A percentile compares a stretch with the other conserved stretches of the same genome.
Evolutionary conservation across 2,329 filamentous ascomycete genomes (phyloP).

Genomic region (Torrubiella hemipterigena): DNA sequence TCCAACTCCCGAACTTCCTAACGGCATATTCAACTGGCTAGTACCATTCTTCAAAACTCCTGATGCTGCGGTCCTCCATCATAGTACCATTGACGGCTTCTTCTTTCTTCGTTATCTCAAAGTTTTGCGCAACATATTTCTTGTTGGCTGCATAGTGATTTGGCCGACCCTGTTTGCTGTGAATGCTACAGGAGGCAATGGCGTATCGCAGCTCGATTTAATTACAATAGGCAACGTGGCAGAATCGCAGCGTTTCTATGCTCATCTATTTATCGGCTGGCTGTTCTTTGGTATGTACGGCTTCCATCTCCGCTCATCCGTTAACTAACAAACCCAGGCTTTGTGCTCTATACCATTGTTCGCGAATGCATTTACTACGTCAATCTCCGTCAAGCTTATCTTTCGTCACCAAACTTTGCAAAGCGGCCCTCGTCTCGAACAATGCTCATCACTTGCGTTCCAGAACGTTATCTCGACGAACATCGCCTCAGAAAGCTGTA

Average conservation of each 20-base stretch:
- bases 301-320: background rate
- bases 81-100: slow-evolving; percentile 86
- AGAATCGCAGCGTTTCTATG: slow-evolving; percentile 54
- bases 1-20: slow-evolving; percentile 46
- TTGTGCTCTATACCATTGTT: slow-evolving; percentile 79
- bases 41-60: slow-evolving; percentile 51
- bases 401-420: slow-evolving; percentile 73
- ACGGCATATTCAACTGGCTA: slow-evolving; percentile 57
- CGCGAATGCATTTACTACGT: slow-evolving; percentile 86
- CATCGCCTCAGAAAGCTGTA: slow-evolving; percentile 70
- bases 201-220: slow-evolving; percentile 56
- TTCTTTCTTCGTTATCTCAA: slow-evolving; percentile 65
- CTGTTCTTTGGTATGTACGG: slow-evolving; percentile 46
- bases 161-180: slow-evolving; percentile 82
- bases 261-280: slow-evolving; percentile 71
- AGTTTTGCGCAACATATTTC: slow-evolving; percentile 67
- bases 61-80: slow-evolving; percentile 74
- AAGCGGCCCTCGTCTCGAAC: slow-evolving; percentile 81
- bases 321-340: slow-evolving; percentile 35
- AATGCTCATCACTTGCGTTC: slow-evolving; percentile 84
- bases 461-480: slow-evolving; percentile 63
- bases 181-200: slow-evolving; percentile 69
- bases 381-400: slow-evolving; percentile 86
- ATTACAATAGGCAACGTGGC: slow-evolving; percentile 69
- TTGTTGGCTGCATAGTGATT: slow-evolving; percentile 73